Conservation (phyloP, 2,329 filamentous ascomycete species). For the Fusarium sterilihyphosum region DNA sequence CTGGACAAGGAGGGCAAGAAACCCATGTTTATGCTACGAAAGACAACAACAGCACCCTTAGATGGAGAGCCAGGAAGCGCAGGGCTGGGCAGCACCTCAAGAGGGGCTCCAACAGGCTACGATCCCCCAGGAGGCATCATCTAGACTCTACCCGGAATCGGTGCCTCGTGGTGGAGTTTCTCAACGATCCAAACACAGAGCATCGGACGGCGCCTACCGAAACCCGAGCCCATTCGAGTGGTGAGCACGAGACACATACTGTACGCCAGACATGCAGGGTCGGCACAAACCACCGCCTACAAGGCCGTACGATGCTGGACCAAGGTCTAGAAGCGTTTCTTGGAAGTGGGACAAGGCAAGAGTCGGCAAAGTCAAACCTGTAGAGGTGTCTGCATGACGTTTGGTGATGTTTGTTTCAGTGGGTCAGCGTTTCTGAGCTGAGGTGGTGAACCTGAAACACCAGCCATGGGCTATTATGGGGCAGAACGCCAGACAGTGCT, state of each 20-base stretch:
- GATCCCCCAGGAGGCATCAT: slow-evolving; percentile 71
- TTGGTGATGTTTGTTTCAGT: slow-evolving; percentile 40
- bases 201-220: slow-evolving; percentile 32
- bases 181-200: slow-evolving; percentile 2
- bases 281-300: slow-evolving; percentile 17
- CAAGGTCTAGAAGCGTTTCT: slow-evolving; percentile 24
- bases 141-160: slow-evolving; percentile 44
- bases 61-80: slow-evolving; percentile 66
- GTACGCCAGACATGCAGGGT: slow-evolving; percentile 29
- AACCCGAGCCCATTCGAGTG: slow-evolving; percentile 25
- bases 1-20: slow-evolving; percentile 97
- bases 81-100: slow-evolving; percentile 57
- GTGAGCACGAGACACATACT: slow-evolving; percentile 23
- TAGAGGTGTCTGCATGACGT: slow-evolving; percentile 30
- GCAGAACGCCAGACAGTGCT: slow-evolving; percentile 20
- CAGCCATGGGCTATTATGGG: slow-evolving; percentile 37
- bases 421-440: slow-evolving; percentile 32
- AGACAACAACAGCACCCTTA: slow-evolving; percentile 65
- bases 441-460: slow-evolving; percentile 39
- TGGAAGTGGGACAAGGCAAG: slow-evolving; percentile 22
- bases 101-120: slow-evolving; percentile 59
- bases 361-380: neutral
- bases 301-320: slow-evolving; percentile 26
- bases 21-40: slow-evolving; percentile 98
- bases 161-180: slow-evolving; percentile 5